Conservation (phyloP, 176 grass and related monocot genomes). For the Oryza punctata region DNA sequence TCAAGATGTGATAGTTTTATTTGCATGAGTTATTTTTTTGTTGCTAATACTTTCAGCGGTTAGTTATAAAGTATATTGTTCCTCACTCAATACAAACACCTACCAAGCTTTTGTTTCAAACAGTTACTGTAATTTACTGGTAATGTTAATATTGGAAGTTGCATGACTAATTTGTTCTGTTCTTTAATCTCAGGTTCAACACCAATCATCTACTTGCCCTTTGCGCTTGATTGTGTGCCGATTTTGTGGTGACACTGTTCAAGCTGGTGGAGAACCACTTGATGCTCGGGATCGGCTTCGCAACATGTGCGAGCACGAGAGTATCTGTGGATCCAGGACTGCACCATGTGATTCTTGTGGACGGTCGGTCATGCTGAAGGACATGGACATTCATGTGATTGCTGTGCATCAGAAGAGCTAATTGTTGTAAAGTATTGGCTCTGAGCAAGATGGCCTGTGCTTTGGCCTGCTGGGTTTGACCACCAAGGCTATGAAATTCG, state of each 20-base stretch:
- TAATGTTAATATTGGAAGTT: neutral
- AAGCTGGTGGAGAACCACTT: constrained; percentile 63
- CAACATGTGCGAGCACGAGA: constrained; percentile 87
- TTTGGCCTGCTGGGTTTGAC: neutral
- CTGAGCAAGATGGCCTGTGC: neutral
- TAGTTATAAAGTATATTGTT: neutral
- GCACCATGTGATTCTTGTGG: constrained; percentile 91
- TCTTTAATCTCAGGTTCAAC: constrained; percentile 62
- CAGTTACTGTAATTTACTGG: neutral
- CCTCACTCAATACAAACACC: neutral
- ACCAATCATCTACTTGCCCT: constrained; percentile 72
- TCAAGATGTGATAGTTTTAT: neutral
- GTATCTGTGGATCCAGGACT: constrained; percentile 90
- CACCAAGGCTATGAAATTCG: neutral
- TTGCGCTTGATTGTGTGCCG: constrained; percentile 79
- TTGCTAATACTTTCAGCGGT: neutral
- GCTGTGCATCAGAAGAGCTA: constrained; percentile 94
- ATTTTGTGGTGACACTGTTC: constrained; percentile 90
- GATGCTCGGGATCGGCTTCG: constrained; percentile 69
- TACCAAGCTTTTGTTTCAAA: neutral
- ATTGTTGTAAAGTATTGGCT: constrained; percentile 14
- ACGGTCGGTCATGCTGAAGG: constrained; percentile 90
- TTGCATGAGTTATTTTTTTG: neutral
- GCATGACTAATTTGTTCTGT: constrained; percentile 22
- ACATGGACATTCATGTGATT: constrained; percentile 90